These are phyloP conservation scores for Blastomyces emzantsi DNA, from an alignment of 2,329 filamentous ascomycete genomes.

Conservation along the genomic window DNA sequence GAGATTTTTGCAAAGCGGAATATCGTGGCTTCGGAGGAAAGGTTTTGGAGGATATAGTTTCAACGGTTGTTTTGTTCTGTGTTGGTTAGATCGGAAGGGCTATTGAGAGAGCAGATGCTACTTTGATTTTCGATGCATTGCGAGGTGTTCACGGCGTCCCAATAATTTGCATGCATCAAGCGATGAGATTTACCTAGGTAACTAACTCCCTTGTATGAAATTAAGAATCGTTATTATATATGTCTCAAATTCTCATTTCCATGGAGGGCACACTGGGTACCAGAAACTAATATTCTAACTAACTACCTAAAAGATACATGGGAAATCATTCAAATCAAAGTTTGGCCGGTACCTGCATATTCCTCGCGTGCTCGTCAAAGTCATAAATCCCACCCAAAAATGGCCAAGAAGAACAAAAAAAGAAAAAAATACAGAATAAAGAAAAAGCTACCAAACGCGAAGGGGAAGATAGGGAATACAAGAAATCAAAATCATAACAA, in stretches of 20 bases:
- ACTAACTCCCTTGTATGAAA: not conserved
- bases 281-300: not conserved
- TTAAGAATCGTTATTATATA: not conserved
- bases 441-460: not conserved
- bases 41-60: constrained; percentile 13
- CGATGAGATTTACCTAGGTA: no score
- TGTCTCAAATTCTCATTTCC: not conserved
- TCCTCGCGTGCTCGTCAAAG: not conserved
- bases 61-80: no score
- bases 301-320: not conserved
- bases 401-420: not conserved
- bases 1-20: constrained; percentile 13
- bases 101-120: no score
- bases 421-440: not conserved
- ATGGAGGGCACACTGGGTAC: not conserved
- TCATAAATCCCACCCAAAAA: not conserved
- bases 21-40: constrained; percentile 12
- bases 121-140: no score
- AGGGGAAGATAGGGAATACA: not conserved
- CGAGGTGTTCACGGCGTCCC: no score
- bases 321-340: not conserved
- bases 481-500: not conserved
- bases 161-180: no score
- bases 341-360: not conserved
- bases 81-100: no score